Percentiles rank a stretch among this genome's conserved stretches.
phyloP scores from a whole-genome alignment of 345 rosid genomes.

The Brassica juncea region DNA sequence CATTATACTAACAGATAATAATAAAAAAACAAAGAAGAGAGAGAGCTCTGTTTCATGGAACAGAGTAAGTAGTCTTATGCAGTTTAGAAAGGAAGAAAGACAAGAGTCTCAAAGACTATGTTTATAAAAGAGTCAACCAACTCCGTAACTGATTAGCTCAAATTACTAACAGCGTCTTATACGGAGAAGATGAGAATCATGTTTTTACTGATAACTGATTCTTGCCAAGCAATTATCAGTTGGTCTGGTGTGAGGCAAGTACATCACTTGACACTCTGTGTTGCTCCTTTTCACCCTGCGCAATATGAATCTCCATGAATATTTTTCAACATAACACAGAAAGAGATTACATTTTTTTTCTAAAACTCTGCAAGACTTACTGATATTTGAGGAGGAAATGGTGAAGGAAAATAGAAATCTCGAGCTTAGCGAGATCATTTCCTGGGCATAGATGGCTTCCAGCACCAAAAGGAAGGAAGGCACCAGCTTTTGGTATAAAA shows the following conservation, averaged over 20 bases:
- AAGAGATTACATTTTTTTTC: background rate
- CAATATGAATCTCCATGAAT: background rate
- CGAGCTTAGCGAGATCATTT: constrained; percentile 56
- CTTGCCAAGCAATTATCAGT: constrained; percentile 46
- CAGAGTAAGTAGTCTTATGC: constrained; percentile 14
- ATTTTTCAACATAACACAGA: background rate
- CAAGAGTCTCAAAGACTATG: background rate
- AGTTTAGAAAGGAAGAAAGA: background rate
- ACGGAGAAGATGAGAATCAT: constrained; percentile 9
- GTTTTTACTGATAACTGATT: constrained; percentile 31
- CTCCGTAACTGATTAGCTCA: background rate
- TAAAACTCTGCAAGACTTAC: constrained; percentile 28
- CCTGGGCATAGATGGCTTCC: constrained; percentile 57
- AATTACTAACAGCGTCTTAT: background rate
- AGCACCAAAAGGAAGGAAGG: constrained; percentile 58
- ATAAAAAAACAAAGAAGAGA: too few species aligned
- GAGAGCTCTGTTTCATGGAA: constrained; percentile 24
- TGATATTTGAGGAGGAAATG: constrained; percentile 50
- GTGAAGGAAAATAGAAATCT: constrained; percentile 52
- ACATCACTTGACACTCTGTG: constrained; percentile 35
- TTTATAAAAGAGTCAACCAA: background rate
- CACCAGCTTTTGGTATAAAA: constrained; percentile 43
- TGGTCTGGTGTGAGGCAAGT: constrained; percentile 42
- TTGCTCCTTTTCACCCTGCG: constrained; percentile 39
- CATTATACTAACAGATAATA: background rate